These are phyloP conservation scores for Pneumocystis sp. DNA, from an alignment of 1,139 yeast species.

Conservation along the genomic window DNA sequence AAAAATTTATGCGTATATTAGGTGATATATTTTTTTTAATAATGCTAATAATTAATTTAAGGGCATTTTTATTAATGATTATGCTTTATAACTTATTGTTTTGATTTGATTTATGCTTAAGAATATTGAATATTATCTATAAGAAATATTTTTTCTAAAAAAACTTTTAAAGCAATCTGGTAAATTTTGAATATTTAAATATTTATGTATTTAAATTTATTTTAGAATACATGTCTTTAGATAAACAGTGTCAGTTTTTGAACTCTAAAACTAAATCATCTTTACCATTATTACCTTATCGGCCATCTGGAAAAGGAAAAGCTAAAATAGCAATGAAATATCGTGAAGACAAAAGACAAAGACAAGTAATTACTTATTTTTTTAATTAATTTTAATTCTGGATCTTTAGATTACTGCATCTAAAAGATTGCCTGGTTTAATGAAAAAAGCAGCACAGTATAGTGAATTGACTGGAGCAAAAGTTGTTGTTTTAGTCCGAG, in stretches of 20 bases:
- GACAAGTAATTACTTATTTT: not conserved
- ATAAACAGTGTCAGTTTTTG: not conserved
- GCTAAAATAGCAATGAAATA: not conserved
- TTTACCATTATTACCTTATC: not conserved
- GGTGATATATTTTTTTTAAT: not conserved
- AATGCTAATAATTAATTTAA: not conserved
- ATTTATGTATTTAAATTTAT: not conserved
- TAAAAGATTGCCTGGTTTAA: not conserved
- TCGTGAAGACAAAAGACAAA: not conserved
- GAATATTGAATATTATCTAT: not conserved
- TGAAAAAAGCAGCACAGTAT: not conserved
- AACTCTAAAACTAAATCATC: not conserved
- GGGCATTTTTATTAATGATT: not conserved
- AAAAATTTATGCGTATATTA: not conserved
- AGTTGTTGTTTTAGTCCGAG: not conserved
- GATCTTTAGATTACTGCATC: not conserved
- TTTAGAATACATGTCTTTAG: not conserved
- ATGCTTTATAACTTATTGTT: not conserved
- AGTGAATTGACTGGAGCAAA: not conserved
- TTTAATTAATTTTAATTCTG: not conserved
- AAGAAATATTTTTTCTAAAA: not conserved
- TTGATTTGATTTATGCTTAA: not conserved
- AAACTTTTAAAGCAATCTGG: not conserved
- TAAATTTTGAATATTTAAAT: not conserved
- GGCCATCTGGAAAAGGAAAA: not conserved